phyloP scores from a whole-genome alignment of 1,284 basidiomycete genomes.

The Trichosporon coremiiforme region DNA sequence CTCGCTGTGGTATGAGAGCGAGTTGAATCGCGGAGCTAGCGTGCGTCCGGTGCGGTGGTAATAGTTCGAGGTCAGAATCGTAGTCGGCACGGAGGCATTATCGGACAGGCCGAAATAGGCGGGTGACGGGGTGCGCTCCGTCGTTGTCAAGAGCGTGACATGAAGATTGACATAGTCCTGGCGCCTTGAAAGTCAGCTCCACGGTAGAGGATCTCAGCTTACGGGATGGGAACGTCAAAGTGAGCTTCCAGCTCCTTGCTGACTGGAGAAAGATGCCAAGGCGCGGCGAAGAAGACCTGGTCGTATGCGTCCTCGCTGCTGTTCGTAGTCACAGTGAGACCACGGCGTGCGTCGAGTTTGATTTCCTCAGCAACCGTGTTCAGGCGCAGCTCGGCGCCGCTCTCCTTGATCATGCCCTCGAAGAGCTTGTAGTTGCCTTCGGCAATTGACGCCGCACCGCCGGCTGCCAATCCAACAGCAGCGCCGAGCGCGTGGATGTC shows the following conservation, averaged over 20 bases:
- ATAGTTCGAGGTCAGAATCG: slow-evolving; percentile 73
- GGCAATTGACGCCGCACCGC: slow-evolving; percentile 67
- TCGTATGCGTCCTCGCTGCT: slow-evolving; percentile 41
- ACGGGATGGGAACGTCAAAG: slow-evolving; percentile 32
- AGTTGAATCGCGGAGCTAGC: slow-evolving; percentile 78
- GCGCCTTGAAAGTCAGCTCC: slow-evolving; percentile 31
- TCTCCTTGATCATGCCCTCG: slow-evolving; percentile 72
- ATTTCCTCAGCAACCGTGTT: slow-evolving; percentile 61
- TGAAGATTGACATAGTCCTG: slow-evolving; percentile 81
- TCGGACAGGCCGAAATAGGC: slow-evolving; percentile 69
- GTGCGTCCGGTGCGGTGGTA: slow-evolving; percentile 58
- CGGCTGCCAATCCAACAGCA: slow-evolving; percentile 71
- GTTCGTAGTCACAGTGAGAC: slow-evolving; percentile 21
- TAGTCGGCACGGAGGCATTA: slow-evolving; percentile 62
- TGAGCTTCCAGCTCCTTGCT: slow-evolving; percentile 26
- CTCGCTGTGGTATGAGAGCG: slow-evolving; percentile 77
- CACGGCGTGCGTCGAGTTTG: slow-evolving; percentile 19
- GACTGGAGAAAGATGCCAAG: slow-evolving; percentile 43
- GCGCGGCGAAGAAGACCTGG: slow-evolving; percentile 53
- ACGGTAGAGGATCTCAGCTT: not conserved
- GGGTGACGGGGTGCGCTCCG: slow-evolving; percentile 64
- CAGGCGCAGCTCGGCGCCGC: slow-evolving; percentile 69
- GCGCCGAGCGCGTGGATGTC: slow-evolving; percentile 80
- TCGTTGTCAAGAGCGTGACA: slow-evolving; percentile 85
- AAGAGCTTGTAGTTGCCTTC: slow-evolving; percentile 89